Conservation (phyloP, 371 early-diverging fungal genomes). For the Mortierella sp. region DNA sequence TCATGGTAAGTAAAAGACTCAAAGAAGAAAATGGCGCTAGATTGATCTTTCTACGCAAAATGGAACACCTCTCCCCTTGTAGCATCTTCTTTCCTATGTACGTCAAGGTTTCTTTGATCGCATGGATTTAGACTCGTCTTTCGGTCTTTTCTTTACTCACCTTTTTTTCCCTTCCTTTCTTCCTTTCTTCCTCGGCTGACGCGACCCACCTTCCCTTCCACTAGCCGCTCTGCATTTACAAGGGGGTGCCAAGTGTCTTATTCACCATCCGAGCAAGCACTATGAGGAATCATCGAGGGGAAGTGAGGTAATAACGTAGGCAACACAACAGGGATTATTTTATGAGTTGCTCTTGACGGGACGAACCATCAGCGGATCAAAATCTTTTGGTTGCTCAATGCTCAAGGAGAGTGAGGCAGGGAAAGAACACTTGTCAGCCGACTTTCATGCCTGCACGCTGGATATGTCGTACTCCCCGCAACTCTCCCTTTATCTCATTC, state of each 20-base stretch:
- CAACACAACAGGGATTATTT: background rate
- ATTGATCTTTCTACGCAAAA: background rate
- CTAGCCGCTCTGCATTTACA: conserved; percentile 76
- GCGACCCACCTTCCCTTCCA: background rate
- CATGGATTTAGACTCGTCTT: background rate
- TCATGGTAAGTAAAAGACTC: conserved; percentile 31
- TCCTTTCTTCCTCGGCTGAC: background rate
- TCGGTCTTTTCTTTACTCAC: background rate
- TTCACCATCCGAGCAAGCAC: conserved; percentile 84
- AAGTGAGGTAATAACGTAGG: conserved; percentile 69
- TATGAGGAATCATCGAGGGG: conserved; percentile 85
- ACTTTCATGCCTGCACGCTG: background rate
- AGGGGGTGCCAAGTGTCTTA: conserved; percentile 78
- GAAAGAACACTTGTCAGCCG: background rate
- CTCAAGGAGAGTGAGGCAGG: background rate
- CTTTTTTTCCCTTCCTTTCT: background rate
- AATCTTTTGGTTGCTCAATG: background rate
- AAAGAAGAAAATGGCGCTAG: background rate
- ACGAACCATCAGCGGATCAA: background rate
- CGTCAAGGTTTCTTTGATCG: background rate
- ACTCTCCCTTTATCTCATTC: background rate
- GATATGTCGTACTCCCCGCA: background rate
- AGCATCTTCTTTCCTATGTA: background rate
- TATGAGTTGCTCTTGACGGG: background rate
- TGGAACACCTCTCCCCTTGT: background rate